A percentile compares a stretch with the other conserved stretches of the same genome.
Evolutionary conservation across 352 stramenopile species (phyloP).

Genomic region (Phytophthora brassicae): DNA sequence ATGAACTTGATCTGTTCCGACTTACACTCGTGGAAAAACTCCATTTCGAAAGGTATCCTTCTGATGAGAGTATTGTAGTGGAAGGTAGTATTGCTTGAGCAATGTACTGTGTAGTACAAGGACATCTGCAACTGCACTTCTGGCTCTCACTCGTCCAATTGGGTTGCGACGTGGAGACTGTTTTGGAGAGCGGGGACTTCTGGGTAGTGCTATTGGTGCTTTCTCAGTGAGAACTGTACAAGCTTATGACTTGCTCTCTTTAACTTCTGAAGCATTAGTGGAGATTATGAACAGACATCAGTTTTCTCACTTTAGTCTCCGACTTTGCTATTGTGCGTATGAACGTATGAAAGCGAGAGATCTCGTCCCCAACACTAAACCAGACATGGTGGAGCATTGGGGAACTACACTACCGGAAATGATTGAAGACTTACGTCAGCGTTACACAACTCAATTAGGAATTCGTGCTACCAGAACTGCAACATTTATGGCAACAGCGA

Average conservation of each 20-base stretch:
- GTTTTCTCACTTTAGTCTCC: conserved; percentile 24
- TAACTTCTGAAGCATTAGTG: conserved; percentile 47
- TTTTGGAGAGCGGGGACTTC: conserved; percentile 63
- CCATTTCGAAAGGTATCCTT: conserved; percentile 68
- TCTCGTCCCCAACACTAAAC: conserved; percentile 14
- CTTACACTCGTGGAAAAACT: conserved; percentile 41
- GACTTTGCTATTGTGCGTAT: conserved; percentile 25
- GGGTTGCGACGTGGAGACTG: conserved; percentile 42
- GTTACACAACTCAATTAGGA: background rate
- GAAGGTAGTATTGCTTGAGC: conserved; percentile 59
- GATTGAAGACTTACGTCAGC: conserved; percentile 13
- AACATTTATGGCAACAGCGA: background rate
- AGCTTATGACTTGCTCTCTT: conserved; percentile 32
- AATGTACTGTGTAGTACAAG: conserved; percentile 75
- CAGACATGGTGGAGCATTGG: conserved; percentile 37
- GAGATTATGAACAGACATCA: conserved; percentile 34
- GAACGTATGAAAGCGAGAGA: conserved; percentile 11
- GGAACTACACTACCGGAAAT: conserved; percentile 17
- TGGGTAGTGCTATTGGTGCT: conserved; percentile 46
- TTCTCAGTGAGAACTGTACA: conserved; percentile 38
- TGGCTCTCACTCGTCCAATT: conserved; percentile 22
- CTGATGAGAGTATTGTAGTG: conserved; percentile 54
- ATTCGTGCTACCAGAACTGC: background rate
- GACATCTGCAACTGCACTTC: conserved; percentile 43
- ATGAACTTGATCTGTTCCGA: conserved; percentile 31